Evolutionary conservation across 129 eudicot species (phyloP).

Genomic region (Tanacetum coccineum): DNA sequence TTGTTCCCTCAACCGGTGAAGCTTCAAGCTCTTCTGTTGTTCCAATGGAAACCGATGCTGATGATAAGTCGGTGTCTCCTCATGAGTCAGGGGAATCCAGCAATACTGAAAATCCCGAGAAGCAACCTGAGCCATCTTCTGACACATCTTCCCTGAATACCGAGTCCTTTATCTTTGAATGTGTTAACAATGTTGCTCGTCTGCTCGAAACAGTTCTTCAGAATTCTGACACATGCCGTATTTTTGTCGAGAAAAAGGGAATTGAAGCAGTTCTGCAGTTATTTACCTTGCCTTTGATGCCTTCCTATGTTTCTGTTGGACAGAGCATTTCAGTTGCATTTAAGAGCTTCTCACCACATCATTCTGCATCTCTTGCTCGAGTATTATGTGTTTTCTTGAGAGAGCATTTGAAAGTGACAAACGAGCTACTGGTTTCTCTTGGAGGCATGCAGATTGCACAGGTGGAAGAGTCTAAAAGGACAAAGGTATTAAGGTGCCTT

Average conservation of each 20-base stretch:
- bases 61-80: conserved; percentile 21
- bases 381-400: conserved; percentile 72
- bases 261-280: conserved; percentile 79
- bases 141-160: conserved; percentile 52
- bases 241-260: conserved; percentile 89
- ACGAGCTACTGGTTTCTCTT: conserved; percentile 56
- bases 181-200: conserved; percentile 80
- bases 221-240: conserved; percentile 89
- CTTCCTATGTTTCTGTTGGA: conserved; percentile 76
- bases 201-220: conserved; percentile 93
- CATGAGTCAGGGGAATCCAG: conserved; percentile 27
- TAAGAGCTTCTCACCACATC: conserved; percentile 89
- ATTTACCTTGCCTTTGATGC: conserved; percentile 72
- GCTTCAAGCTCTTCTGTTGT: conserved; percentile 51
- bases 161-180: conserved; percentile 80
- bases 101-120: conserved; percentile 20
- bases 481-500: conserved; percentile 61
- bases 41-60: conserved; percentile 90
- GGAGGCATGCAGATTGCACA: conserved; percentile 61
- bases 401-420: conserved; percentile 68
- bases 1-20: conserved; percentile 39
- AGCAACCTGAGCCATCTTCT: conserved; percentile 24
- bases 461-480: conserved; percentile 56
- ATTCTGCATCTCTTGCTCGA: conserved; percentile 89
- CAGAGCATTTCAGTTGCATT: conserved; percentile 84